These are phyloP conservation scores for Sporothrix protearum DNA, from an alignment of 2,329 filamentous ascomycete genomes.

Conservation along the genomic window DNA sequence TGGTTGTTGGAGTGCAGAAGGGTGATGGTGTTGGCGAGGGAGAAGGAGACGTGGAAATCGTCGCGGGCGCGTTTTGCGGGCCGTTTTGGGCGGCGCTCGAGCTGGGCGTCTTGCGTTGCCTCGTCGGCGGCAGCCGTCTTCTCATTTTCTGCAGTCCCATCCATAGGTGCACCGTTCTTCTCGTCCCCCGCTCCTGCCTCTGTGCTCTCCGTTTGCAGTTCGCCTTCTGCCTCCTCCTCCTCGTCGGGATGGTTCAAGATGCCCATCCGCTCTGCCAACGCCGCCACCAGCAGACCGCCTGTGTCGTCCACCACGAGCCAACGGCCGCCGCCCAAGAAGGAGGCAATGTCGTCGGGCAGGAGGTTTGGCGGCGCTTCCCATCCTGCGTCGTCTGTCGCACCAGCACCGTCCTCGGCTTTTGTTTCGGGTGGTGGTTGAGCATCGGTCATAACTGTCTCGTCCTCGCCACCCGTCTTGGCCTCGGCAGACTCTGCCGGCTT, in stretches of 20 bases:
- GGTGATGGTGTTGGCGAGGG: slow-evolving; percentile 71
- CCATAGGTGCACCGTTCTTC: background rate
- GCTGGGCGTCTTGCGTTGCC: background rate
- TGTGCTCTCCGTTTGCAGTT: background rate
- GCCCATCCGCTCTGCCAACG: slow-evolving; percentile 85
- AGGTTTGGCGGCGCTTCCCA: background rate
- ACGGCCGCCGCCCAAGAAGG: slow-evolving; percentile 40
- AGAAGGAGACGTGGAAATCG: slow-evolving; percentile 63
- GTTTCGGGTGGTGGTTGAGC: background rate
- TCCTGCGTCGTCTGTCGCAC: slow-evolving; percentile 23
- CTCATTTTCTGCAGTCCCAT: background rate
- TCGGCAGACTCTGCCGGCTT: slow-evolving; percentile 23
- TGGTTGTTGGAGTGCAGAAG: slow-evolving; percentile 78
- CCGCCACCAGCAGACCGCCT: slow-evolving; percentile 74
- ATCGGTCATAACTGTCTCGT: background rate
- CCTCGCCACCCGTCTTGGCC: background rate
- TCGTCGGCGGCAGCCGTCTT: background rate
- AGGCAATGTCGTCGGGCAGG: background rate
- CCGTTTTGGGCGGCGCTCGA: slow-evolving; percentile 1
- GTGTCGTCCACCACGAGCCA: slow-evolving; percentile 88
- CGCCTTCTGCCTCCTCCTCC: background rate
- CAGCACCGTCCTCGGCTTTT: slow-evolving; percentile 31
- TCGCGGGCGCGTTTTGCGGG: slow-evolving; percentile 34
- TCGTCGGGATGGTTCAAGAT: slow-evolving; percentile 57
- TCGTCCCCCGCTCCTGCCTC: background rate